Percentiles rank a stretch among this genome's conserved stretches.
Conservation (phyloP, 2,329 filamentous ascomycete genomes). For the Aureobasidium sp. region DNA sequence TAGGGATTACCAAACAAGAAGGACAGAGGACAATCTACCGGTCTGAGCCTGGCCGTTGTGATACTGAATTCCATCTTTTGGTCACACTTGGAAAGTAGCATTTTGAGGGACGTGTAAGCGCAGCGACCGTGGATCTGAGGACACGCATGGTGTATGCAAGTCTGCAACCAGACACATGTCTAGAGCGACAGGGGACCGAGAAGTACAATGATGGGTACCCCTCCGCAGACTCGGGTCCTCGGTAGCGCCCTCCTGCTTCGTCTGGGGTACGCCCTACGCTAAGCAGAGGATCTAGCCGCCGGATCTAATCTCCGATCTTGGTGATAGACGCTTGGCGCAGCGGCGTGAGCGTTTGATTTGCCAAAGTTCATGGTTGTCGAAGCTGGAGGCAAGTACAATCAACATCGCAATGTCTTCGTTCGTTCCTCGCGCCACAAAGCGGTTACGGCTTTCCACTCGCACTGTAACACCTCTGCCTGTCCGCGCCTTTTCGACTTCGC, state of each 20-base stretch:
- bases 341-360: slow-evolving; percentile 1
- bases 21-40: slow-evolving; percentile 37
- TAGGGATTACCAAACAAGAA: neutral
- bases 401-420: slow-evolving; percentile 21
- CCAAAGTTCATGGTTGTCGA: neutral
- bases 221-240: neutral
- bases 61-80: slow-evolving; percentile 47
- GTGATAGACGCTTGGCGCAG: neutral
- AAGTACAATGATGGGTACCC: slow-evolving; percentile 14
- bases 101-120: neutral
- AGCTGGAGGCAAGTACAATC: neutral
- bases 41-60: slow-evolving; percentile 53
- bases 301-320: slow-evolving; percentile 4
- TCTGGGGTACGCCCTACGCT: slow-evolving; percentile 11
- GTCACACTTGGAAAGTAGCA: neutral
- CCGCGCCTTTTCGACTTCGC: slow-evolving; percentile 1
- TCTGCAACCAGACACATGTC: neutral
- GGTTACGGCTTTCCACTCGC: slow-evolving; percentile 22
- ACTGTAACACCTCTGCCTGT: neutral
- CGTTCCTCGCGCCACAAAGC: slow-evolving; percentile 26
- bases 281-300: neutral
- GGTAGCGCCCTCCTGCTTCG: neutral
- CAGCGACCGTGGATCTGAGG: neutral
- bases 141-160: neutral
- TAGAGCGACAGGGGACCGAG: neutral